phyloP scores from a whole-genome alignment of 2,329 filamentous ascomycete genomes.

The Diaporthe aspalathi region DNA sequence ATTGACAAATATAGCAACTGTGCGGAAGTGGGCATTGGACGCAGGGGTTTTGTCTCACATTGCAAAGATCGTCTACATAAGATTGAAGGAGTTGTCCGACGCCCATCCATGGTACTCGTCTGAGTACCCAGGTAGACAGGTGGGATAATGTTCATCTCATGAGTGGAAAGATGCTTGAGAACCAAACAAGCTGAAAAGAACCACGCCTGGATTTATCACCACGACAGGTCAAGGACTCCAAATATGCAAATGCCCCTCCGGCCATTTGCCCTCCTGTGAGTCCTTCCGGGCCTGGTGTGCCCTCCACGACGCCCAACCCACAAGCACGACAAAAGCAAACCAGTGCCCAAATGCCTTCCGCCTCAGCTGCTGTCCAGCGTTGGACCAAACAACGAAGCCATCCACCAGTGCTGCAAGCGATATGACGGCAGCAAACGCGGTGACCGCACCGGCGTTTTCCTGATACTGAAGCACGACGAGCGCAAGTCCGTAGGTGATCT shows the following conservation, averaged over 20 bases:
- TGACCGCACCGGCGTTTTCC: slow-evolving; percentile 46
- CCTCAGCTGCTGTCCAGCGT: slow-evolving; percentile 44
- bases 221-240: neutral
- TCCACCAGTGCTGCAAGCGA: slow-evolving; percentile 48
- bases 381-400: slow-evolving; percentile 49
- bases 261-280: slow-evolving; percentile 13
- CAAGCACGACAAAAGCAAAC: slow-evolving; percentile 44
- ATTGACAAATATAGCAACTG: no score
- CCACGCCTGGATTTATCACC: neutral
- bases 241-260: slow-evolving; percentile 6
- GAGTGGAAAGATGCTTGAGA: no score
- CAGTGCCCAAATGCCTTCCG: slow-evolving; percentile 45
- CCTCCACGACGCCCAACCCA: slow-evolving; percentile 46
- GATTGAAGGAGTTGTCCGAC: no score
- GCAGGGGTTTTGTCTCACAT: neutral
- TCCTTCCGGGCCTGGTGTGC: slow-evolving; percentile 22
- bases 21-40: neutral
- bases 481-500: slow-evolving; percentile 48
- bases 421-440: slow-evolving; percentile 45
- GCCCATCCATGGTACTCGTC: neutral
- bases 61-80: no score
- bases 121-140: no score
- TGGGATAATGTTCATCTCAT: neutral
- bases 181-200: neutral
- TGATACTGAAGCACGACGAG: slow-evolving; percentile 47